A percentile compares a stretch with the other conserved stretches of the same genome.
These are phyloP conservation scores for Alternaria sp. DNA, from an alignment of 2,329 filamentous ascomycete genomes.

Conservation along the genomic window DNA sequence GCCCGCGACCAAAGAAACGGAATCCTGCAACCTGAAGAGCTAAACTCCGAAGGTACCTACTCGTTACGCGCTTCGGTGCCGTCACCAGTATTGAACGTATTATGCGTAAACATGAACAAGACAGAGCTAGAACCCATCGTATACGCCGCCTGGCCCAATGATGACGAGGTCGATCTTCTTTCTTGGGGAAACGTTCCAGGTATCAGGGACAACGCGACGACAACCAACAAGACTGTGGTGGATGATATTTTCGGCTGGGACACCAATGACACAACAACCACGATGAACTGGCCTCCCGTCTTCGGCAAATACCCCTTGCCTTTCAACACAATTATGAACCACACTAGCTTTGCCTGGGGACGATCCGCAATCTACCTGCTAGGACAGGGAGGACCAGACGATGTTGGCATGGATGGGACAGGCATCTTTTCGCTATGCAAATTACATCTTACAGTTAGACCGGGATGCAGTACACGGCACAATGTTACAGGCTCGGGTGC, in stretches of 20 bases:
- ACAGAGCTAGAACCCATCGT: conserved; percentile 69
- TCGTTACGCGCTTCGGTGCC: conserved; percentile 71
- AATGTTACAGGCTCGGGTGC: conserved; percentile 60
- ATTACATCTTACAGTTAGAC: conserved; percentile 67
- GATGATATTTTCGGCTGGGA: conserved; percentile 74
- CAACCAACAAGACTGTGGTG: conserved; percentile 57
- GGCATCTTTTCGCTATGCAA: conserved; percentile 69
- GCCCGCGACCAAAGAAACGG: conserved; percentile 66
- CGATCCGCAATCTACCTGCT: conserved; percentile 71
- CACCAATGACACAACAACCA: conserved; percentile 61
- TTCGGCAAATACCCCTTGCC: conserved; percentile 60
- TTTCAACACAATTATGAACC: conserved; percentile 66
- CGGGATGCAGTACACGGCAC: conserved; percentile 69
- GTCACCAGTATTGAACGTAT: conserved; percentile 72
- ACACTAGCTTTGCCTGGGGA: conserved; percentile 43
- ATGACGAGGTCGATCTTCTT: conserved; percentile 36
- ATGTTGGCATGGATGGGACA: conserved; percentile 24
- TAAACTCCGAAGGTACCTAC: conserved; percentile 72
- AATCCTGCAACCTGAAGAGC: conserved; percentile 70
- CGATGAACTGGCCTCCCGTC: conserved; percentile 51
- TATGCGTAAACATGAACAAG: conserved; percentile 71
- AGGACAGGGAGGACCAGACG: conserved; percentile 41
- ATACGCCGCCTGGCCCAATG: conserved; percentile 64
- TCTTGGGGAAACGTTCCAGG: conserved; percentile 23
- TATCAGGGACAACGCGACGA: conserved; percentile 29